Conservation (phyloP, 2,329 filamentous ascomycete genomes). For the Penicillium brevicompactum region DNA sequence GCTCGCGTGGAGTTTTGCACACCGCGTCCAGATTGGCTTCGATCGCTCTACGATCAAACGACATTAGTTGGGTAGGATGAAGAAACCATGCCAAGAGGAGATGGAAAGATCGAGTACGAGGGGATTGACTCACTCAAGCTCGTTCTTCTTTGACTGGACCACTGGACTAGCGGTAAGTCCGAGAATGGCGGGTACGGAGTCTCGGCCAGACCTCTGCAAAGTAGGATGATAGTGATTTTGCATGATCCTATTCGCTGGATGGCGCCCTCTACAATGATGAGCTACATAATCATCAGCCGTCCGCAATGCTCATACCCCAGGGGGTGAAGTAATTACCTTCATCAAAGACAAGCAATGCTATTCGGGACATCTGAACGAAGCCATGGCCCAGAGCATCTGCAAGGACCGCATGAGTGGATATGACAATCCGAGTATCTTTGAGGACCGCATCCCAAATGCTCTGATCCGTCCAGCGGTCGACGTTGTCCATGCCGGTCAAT, state of each 20-base stretch:
- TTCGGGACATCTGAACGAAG: slow-evolving; percentile 65
- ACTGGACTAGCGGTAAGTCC: slow-evolving; percentile 82
- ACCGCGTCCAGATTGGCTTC: slow-evolving; percentile 71
- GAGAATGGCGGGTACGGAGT: slow-evolving; percentile 65
- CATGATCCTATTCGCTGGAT: slow-evolving; percentile 73
- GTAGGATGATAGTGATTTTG: slow-evolving; percentile 64
- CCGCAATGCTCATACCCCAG: neutral
- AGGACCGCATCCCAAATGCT: slow-evolving; percentile 69
- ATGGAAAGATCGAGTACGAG: neutral
- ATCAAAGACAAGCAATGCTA: slow-evolving; percentile 77
- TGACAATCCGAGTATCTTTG: slow-evolving; percentile 66
- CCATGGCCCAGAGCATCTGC: slow-evolving; percentile 73
- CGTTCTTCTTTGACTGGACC: slow-evolving; percentile 58
- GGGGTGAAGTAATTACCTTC: slow-evolving; percentile 61
- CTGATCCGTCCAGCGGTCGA: slow-evolving; percentile 72
- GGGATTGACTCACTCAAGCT: slow-evolving; percentile 51
- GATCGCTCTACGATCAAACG: slow-evolving; percentile 36
- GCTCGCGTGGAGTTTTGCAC: slow-evolving; percentile 67
- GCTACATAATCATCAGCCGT: slow-evolving; percentile 44
- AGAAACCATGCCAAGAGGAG: neutral
- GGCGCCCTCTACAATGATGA: slow-evolving; percentile 69
- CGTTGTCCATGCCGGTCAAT: slow-evolving; percentile 67
- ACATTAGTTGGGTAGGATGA: neutral
- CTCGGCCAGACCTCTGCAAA: slow-evolving; percentile 33
- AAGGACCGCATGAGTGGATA: slow-evolving; percentile 77